Base-by-base conservation (phyloP, 768 basidiomycete genomes). In the Pisolithus marmoratus region DNA sequence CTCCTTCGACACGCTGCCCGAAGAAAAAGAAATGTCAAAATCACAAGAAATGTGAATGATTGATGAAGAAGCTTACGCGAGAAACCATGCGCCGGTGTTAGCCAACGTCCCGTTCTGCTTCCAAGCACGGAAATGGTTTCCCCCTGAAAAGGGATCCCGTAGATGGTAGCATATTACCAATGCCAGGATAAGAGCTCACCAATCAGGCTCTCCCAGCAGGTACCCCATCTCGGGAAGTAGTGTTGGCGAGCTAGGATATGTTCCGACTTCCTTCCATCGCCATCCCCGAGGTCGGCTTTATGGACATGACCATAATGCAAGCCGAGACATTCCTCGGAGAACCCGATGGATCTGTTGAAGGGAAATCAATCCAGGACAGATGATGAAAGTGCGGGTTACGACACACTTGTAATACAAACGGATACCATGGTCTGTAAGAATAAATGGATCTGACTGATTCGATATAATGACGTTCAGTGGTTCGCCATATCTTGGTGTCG, bases 91-190 rank as follows among this genome's bases (percentile, higher is more conserved):
- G 1, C 85, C 81, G 45, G 80, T 85, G 59, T 84, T 72, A 0
- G 79, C 87, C 17, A 72, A 61, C 0, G 85, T 83, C 3, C 89
- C 90, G 58, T 91, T 90, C 74, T 94, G 90, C 61, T 82, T 83
- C 90, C 90, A 94, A 8, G 89, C 89, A 46, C 90, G 79, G 61
- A 89, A 94, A 63, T 94, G 92, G 52, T 93, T 84, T 2, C 90
- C 91, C n/a, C 90, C 90, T 77, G 12, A 34, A 61, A 23, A 47
- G 11, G 22, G 14, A 26, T 20, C 27, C 41, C 48, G 43, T 44
- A 55, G 43, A 51, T 24, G 31, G 55, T 29, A 27, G 7, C 26
- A n/a, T 36, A 15, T 46, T 29, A 12, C 36, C 29, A n/a, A 48
- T 11, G 9, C 29, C 12, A 20, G 27, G 14, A 45, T 27, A 54